Conservation (phyloP, 108 stramenopile species). For the Cyclotella cryptica region DNA sequence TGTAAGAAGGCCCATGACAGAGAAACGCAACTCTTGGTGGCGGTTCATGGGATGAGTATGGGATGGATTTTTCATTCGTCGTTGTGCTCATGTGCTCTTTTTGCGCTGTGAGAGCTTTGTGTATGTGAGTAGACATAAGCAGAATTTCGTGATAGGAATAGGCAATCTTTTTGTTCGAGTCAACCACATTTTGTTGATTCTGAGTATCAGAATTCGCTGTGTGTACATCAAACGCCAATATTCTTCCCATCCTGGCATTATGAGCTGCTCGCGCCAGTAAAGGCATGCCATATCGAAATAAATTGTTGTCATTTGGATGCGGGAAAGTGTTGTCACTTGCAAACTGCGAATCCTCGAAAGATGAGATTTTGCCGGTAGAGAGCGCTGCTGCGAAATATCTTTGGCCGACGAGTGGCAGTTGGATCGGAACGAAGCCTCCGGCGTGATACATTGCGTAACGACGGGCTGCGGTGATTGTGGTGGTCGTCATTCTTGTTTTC, state of each 20-base stretch:
- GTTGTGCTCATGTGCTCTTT: too few species aligned
- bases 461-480: too few species aligned
- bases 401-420: too few species aligned
- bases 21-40: slow-evolving; percentile 25
- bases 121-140: slow-evolving; percentile 19
- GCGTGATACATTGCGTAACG: too few species aligned
- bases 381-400: too few species aligned
- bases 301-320: slow-evolving; percentile 6
- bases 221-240: slow-evolving; percentile 22
- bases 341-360: too few species aligned
- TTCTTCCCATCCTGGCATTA: slow-evolving; percentile 28
- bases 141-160: slow-evolving; percentile 25
- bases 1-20: slow-evolving; percentile 20
- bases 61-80: not conserved
- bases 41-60: not conserved
- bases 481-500: too few species aligned
- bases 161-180: slow-evolving; percentile 10
- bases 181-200: too few species aligned
- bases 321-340: not conserved
- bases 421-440: too few species aligned
- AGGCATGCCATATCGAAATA: slow-evolving; percentile 23
- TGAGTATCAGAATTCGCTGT: not conserved
- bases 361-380: too few species aligned
- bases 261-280: slow-evolving; percentile 29
- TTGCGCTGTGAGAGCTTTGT: slow-evolving; percentile 3